phyloP scores from a whole-genome alignment of 73 alveolate species.

The Tetrahymena elliotti region DNA sequence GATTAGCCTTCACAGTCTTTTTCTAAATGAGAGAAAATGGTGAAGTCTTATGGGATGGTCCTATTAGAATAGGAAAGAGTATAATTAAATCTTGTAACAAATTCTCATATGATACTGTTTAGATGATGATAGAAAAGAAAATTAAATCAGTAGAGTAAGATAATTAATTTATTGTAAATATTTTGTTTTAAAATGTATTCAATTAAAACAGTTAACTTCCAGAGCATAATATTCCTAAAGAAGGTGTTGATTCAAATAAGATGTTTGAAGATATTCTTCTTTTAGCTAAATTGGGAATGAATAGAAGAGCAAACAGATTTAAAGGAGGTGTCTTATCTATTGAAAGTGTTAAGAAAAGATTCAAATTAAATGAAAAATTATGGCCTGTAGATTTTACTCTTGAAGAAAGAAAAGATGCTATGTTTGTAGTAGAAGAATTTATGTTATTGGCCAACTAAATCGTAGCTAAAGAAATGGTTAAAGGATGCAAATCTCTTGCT shows the following conservation, averaged over 20 bases:
- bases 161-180: constrained; percentile 49
- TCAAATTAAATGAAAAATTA: constrained; percentile 78
- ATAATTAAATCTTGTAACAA: constrained; percentile 72
- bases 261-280: constrained; percentile 7
- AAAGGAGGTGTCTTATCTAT: constrained; percentile 87
- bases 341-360: constrained; percentile 87
- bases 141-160: constrained; percentile 13
- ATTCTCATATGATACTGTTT: constrained; percentile 69
- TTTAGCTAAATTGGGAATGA: constrained; percentile 8
- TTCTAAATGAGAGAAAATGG: constrained; percentile 15
- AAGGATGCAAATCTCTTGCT: constrained; percentile 57
- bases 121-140: constrained; percentile 47
- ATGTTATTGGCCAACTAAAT: constrained; percentile 95
- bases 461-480: constrained; percentile 77
- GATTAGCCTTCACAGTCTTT: constrained; percentile 87
- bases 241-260: constrained; percentile 10
- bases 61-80: constrained; percentile 65
- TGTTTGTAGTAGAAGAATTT: constrained; percentile 92
- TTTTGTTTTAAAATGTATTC: no score
- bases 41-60: constrained; percentile 92
- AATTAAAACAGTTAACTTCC: constrained; percentile 50
- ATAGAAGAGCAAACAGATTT: constrained; percentile 65
- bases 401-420: constrained; percentile 74
- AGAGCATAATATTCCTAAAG: neutral
- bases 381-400: constrained; percentile 75